Conservation (phyloP, 2,329 filamentous ascomycete genomes). For the Colletotrichum higginsianum region DNA sequence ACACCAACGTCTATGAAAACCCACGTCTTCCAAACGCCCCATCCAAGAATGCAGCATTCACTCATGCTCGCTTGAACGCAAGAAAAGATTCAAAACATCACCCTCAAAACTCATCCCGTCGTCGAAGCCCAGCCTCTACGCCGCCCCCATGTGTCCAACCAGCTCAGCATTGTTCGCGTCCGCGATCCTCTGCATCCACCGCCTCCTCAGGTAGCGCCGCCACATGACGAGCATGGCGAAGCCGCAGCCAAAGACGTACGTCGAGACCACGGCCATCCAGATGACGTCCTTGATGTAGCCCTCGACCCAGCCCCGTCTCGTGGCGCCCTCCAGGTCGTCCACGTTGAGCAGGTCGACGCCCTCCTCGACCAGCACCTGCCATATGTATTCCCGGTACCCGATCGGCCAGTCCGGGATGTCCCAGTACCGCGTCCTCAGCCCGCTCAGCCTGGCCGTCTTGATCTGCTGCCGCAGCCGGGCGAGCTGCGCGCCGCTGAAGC, state of each 20-base stretch:
- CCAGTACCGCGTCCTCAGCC: slow-evolving; percentile 73
- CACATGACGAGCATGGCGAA: not conserved
- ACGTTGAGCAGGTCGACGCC: slow-evolving; percentile 74
- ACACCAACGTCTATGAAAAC: no score
- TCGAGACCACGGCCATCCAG: not conserved
- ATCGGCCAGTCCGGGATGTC: slow-evolving; percentile 70
- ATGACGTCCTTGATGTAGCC: not conserved
- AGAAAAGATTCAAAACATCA: no score
- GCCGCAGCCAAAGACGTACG: not conserved
- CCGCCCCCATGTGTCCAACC: no score
- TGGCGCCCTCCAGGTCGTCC: slow-evolving; percentile 64
- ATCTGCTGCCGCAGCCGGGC: slow-evolving; percentile 62
- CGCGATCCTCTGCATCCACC: slow-evolving; percentile 40
- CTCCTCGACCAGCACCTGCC: slow-evolving; percentile 67
- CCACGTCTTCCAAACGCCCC: no score
- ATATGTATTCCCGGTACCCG: slow-evolving; percentile 67
- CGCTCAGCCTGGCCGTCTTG: slow-evolving; percentile 63
- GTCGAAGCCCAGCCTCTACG: no score
- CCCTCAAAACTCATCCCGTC: no score
- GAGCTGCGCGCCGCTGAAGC: slow-evolving; percentile 62
- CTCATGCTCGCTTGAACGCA: no score
- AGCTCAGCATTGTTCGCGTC: not conserved
- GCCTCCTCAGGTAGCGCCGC: not conserved
- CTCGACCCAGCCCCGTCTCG: not conserved
- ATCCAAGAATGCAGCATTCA: no score